Evolutionary conservation across 768 basidiomycete genomes (phyloP).

Genomic region (Gymnopilus dilepis): DNA sequence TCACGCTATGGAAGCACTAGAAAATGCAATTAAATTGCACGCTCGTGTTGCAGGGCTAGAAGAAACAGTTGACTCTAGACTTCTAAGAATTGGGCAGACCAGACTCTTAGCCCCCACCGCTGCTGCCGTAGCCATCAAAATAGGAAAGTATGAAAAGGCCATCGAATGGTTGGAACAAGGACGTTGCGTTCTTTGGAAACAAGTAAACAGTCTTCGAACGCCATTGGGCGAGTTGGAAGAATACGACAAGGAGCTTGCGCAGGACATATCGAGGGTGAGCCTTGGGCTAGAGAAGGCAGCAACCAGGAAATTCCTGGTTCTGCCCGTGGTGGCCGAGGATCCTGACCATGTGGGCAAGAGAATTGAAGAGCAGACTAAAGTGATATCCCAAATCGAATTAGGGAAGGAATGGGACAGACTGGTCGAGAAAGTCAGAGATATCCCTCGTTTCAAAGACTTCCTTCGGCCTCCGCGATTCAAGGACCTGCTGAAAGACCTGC

Average conservation of each 20-base stretch:
- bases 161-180: constrained; percentile 17
- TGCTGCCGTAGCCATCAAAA: constrained; percentile 14
- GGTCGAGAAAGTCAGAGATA: constrained; percentile 7
- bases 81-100: neutral
- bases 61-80: neutral
- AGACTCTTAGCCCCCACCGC: constrained; percentile 16
- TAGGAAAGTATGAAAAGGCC: constrained; percentile 5
- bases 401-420: constrained; percentile 20
- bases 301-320: neutral
- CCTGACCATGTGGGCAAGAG: neutral
- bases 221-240: constrained; percentile 8
- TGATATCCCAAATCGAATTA: constrained; percentile 8
- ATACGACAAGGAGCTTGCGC: constrained; percentile 1
- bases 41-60: neutral
- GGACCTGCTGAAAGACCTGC: constrained; percentile 5
- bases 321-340: neutral
- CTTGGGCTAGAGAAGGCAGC: constrained; percentile 8
- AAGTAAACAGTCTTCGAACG: constrained; percentile 13
- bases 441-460: constrained; percentile 23
- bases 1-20: neutral
- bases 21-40: neutral
- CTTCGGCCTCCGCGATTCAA: constrained; percentile 15
- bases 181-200: constrained; percentile 17
- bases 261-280: neutral
- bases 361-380: constrained; percentile 11